Percentiles rank a stretch among this genome's conserved stretches.
These are phyloP conservation scores for Rhizopogon roseolus DNA, from an alignment of 768 basidiomycete genomes.

Conservation along the genomic window DNA sequence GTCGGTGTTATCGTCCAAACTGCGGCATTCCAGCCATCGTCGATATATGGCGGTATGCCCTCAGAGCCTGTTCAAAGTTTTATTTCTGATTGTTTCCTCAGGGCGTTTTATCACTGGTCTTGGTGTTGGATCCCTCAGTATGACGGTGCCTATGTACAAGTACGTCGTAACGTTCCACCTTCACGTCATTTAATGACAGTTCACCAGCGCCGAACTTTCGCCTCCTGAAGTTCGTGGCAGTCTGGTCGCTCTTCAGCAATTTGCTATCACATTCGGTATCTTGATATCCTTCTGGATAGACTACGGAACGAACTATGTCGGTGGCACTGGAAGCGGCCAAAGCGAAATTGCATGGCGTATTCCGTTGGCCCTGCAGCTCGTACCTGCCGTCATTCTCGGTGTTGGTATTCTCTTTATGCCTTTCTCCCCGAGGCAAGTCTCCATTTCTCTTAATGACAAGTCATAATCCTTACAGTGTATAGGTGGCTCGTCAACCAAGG, in stretches of 20 bases:
- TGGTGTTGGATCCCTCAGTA: constrained; percentile 76
- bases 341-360: constrained; percentile 72
- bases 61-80: not conserved
- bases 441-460: not conserved
- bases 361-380: constrained; percentile 68
- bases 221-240: constrained; percentile 82
- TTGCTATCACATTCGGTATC: constrained; percentile 79
- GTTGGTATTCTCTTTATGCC: constrained; percentile 74
- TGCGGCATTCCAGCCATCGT: constrained; percentile 47
- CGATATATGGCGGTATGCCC: constrained; percentile 57
- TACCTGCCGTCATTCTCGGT: constrained; percentile 68
- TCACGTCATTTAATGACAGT: not conserved
- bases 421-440: constrained; percentile 61
- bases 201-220: constrained; percentile 45
- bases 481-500: constrained; percentile 79
- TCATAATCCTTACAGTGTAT: not conserved
- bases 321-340: constrained; percentile 53
- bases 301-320: constrained; percentile 63
- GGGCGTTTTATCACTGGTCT: constrained; percentile 76
- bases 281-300: constrained; percentile 54
- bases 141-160: constrained; percentile 83
- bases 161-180: constrained; percentile 1
- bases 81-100: constrained; percentile 4
- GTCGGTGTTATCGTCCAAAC: constrained; percentile 75
- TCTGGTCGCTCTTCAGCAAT: constrained; percentile 76